Percentiles rank a stretch among this genome's conserved stretches.
These are phyloP conservation scores for Zopfia rhizophila DNA, from an alignment of 2,329 filamentous ascomycete genomes.

Conservation along the genomic window DNA sequence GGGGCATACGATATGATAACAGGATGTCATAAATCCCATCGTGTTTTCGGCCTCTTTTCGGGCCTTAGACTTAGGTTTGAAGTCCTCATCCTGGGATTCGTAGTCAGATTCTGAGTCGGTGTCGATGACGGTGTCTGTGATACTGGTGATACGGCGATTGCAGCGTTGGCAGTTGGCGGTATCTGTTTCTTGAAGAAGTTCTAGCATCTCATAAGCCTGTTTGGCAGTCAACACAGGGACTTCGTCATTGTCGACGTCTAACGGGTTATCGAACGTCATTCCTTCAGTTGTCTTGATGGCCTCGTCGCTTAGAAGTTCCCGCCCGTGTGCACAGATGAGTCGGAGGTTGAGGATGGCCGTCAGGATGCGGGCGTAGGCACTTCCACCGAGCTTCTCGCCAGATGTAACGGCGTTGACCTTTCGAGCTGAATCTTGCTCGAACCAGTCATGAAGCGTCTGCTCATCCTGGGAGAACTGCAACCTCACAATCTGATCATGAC, in stretches of 20 bases:
- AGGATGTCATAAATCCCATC: conserved; percentile 83
- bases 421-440: conserved; percentile 81
- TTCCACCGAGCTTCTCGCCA: conserved; percentile 76
- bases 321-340: conserved; percentile 92
- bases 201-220: conserved; percentile 86
- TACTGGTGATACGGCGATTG: conserved; percentile 67
- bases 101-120: conserved; percentile 65
- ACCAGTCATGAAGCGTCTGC: conserved; percentile 81
- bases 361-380: conserved; percentile 92
- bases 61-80: too few relatives aligned
- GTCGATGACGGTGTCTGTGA: conserved; percentile 51
- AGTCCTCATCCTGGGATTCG: conserved; percentile 62
- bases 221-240: conserved; percentile 70
- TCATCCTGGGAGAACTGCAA: conserved; percentile 83
- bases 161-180: conserved; percentile 79
- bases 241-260: conserved; percentile 86
- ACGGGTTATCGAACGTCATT: conserved; percentile 83
- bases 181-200: conserved; percentile 83
- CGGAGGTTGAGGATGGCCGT: conserved; percentile 91
- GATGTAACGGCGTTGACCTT: conserved; percentile 80
- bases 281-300: conserved; percentile 85
- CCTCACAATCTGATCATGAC: conserved; percentile 76
- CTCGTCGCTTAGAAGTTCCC: conserved; percentile 84
- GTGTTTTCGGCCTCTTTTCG: conserved; percentile 66
- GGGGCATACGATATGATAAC: conserved; percentile 85